A percentile compares a stretch with the other conserved stretches of the same genome.
Evolutionary conservation across 805 yeast genomes (phyloP).

Genomic region (Lipomyces spencermartinsiae): DNA sequence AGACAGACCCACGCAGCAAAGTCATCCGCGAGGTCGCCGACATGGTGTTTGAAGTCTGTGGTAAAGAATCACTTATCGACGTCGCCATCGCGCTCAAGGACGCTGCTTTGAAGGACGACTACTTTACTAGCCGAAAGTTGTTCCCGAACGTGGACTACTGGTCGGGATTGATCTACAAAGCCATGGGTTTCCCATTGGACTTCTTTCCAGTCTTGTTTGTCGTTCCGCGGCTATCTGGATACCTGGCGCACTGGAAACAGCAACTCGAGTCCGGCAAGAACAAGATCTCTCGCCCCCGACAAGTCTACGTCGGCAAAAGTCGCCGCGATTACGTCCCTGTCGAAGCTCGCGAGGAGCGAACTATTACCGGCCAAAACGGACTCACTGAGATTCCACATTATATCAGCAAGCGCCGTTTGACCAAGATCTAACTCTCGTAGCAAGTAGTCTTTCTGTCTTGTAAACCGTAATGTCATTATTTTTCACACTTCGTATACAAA

Average conservation of each 20-base stretch:
- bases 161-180: conserved; percentile 38
- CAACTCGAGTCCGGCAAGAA: conserved; percentile 36
- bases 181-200: conserved; percentile 39
- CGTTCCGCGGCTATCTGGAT: conserved; percentile 38
- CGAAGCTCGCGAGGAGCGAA: conserved; percentile 28
- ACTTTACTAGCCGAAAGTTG: conserved; percentile 34
- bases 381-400: conserved; percentile 34
- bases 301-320: conserved; percentile 33
- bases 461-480: no score
- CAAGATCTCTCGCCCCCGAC: conserved; percentile 36
- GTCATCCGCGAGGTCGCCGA: conserved; percentile 38
- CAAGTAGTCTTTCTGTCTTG: no score
- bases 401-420: conserved; percentile 33
- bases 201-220: conserved; percentile 37
- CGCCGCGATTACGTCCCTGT: conserved; percentile 35
- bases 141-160: conserved; percentile 38
- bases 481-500: no score
- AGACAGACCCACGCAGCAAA: conserved; percentile 35
- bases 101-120: conserved; percentile 35
- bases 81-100: conserved; percentile 37
- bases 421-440: conserved; percentile 14
- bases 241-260: conserved; percentile 38
- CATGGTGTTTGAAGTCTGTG: conserved; percentile 37
- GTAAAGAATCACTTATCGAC: conserved; percentile 35
- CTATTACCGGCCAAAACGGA: conserved; percentile 24